A percentile compares a stretch with the other conserved stretches of the same genome.
phyloP scores from a whole-genome alignment of 768 basidiomycete species.

The Phlebiopsis gigantea region DNA sequence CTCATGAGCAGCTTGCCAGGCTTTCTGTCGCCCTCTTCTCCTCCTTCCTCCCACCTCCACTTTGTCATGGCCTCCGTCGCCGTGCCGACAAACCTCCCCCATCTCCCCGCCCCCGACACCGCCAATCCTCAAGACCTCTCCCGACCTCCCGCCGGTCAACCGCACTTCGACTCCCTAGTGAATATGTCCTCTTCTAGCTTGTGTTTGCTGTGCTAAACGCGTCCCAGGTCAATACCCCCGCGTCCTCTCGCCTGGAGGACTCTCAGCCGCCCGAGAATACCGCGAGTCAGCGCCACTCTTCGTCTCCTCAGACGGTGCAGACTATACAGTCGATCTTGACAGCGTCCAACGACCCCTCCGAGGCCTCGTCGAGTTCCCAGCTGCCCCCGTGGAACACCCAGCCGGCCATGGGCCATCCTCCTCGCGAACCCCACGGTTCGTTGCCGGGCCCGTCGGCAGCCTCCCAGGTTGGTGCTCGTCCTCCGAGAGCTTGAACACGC shows the following conservation, averaged over 20 bases:
- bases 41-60: constrained; percentile 35
- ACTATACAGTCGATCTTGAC: constrained; percentile 23
- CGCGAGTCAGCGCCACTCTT: not conserved
- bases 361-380: constrained; percentile 14
- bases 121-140: constrained; percentile 47
- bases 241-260: not conserved
- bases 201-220: constrained; percentile 27
- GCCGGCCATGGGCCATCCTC: constrained; percentile 9
- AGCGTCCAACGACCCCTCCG: constrained; percentile 15
- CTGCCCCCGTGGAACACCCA: constrained; percentile 18
- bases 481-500: not conserved
- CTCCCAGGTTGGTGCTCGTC: not conserved
- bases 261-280: not conserved
- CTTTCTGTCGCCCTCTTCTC: constrained; percentile 12
- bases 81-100: constrained; percentile 25
- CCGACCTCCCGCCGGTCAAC: constrained; percentile 37
- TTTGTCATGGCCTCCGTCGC: constrained; percentile 36
- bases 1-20: constrained; percentile 15
- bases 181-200: constrained; percentile 24
- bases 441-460: not conserved
- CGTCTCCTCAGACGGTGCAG: not conserved
- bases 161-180: constrained; percentile 35
- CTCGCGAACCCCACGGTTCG: constrained; percentile 13
- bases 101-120: constrained; percentile 32
- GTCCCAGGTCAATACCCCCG: constrained; percentile 24